phyloP scores from a whole-genome alignment of 108 stramenopile species.

The Pseudonitzschia multiseries region DNA sequence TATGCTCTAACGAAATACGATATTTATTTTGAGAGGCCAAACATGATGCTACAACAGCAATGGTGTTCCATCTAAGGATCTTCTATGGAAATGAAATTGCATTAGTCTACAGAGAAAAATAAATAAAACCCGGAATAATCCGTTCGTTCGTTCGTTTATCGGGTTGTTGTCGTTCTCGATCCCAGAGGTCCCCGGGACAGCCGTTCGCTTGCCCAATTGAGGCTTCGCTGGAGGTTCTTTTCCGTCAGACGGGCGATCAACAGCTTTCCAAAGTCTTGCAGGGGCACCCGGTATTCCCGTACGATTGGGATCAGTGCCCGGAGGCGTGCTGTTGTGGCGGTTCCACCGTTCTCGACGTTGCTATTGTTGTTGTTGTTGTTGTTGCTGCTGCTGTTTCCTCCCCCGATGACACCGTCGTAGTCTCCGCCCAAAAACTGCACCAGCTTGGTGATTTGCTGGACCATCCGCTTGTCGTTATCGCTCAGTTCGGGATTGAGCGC shows the following conservation, averaged over 20 bases:
- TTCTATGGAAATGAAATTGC: no score
- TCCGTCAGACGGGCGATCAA: slow-evolving; percentile 72
- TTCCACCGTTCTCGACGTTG: slow-evolving; percentile 6
- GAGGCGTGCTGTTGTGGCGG: slow-evolving; percentile 40
- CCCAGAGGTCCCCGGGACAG: background rate
- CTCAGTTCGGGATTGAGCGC: slow-evolving; percentile 69
- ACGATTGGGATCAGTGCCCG: slow-evolving; percentile 68
- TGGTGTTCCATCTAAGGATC: no score
- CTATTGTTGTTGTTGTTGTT: background rate
- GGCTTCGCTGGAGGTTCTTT: slow-evolving; percentile 63
- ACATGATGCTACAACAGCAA: no score
- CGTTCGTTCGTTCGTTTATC: no score
- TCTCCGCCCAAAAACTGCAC: slow-evolving; percentile 75
- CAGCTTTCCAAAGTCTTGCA: slow-evolving; percentile 68
- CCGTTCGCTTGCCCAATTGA: slow-evolving; percentile 62
- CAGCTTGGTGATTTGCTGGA: slow-evolving; percentile 78
- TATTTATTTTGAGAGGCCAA: no score
- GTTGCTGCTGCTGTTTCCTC: background rate
- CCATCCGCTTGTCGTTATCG: slow-evolving; percentile 59
- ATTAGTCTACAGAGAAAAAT: no score
- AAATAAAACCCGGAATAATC: no score
- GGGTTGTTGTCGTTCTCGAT: no score
- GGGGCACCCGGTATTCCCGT: slow-evolving; percentile 70
- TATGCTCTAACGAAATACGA: no score
- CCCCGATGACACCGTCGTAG: slow-evolving; percentile 54